Percentiles rank a stretch among this genome's conserved stretches.
Conservation (phyloP, 2,329 filamentous ascomycete species). For the Diaporthe humulicola region DNA sequence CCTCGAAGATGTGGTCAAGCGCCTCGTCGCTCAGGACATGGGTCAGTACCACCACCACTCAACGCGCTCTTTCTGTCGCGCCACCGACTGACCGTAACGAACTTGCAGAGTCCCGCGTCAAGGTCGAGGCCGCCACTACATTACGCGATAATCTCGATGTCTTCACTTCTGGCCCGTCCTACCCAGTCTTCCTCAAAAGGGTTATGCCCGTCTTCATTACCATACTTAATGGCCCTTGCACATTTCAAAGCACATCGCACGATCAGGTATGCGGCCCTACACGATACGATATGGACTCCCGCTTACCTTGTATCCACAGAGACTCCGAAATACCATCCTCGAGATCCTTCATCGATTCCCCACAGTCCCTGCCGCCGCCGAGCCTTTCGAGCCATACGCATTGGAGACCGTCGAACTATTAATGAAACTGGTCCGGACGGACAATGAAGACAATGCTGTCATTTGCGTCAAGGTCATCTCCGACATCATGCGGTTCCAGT, state of each 20-base stretch:
- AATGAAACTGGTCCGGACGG: conserved; percentile 87
- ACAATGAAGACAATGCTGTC: conserved; percentile 99
- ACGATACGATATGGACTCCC: conserved; percentile 4
- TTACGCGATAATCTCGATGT: conserved; percentile 93
- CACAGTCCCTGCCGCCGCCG: conserved; percentile 77
- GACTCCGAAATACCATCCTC: conserved; percentile 91
- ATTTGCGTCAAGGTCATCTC: conserved; percentile 98
- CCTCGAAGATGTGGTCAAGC: conserved; percentile 75
- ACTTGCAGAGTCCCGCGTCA: conserved; percentile 79
- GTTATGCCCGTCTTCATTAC: conserved; percentile 91
- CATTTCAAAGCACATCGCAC: conserved; percentile 89
- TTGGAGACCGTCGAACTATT: conserved; percentile 90
- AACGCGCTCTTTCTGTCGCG: neutral
- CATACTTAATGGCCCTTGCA: conserved; percentile 86
- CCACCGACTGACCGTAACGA: conserved; percentile 38
- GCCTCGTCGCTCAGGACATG: conserved; percentile 68
- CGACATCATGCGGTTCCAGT: conserved; percentile 94
- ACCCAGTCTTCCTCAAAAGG: conserved; percentile 85
- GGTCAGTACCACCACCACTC: conserved; percentile 55
- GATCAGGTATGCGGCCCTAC: conserved; percentile 77
- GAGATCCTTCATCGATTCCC: conserved; percentile 93
- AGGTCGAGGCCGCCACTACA: conserved; percentile 85
- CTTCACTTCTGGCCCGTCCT: conserved; percentile 83
- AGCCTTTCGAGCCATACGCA: conserved; percentile 90
- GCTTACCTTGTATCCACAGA: conserved; percentile 62